Percentiles rank a stretch among this genome's conserved stretches.
Evolutionary conservation across 495 filamentous ascomycete genomes (phyloP).

Genomic region (Talaromyces proteolyticus): DNA sequence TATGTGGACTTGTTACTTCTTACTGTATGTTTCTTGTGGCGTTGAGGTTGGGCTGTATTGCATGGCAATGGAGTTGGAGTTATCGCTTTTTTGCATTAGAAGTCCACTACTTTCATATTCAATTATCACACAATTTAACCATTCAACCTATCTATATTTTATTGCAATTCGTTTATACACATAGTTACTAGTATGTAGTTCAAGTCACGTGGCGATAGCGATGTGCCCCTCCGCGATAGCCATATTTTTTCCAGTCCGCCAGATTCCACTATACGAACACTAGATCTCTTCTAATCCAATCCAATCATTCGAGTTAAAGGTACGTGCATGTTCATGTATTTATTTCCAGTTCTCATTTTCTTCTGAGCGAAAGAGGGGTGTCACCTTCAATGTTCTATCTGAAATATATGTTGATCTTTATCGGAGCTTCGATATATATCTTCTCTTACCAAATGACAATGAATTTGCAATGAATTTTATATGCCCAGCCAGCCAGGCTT

Average conservation of each 20-base stretch:
- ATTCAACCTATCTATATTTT: not conserved
- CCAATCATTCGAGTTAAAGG: no score
- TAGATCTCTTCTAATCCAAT: not conserved
- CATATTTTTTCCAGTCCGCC: not conserved
- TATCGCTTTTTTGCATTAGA: not conserved
- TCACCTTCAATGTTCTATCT: no score
- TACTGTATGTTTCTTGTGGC: conserved; percentile 6
- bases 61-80: conserved; percentile 5
- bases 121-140: no score
- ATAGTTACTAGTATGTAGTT: no score
- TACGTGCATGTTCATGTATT: not conserved
- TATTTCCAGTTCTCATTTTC: not conserved
- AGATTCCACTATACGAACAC: not conserved
- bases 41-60: not conserved
- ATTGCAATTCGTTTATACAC: no score
- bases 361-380: no score
- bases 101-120: no score
- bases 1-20: conserved; percentile 5
- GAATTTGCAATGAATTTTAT: no score
- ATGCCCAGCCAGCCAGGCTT: no score
- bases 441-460: no score
- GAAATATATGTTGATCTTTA: no score
- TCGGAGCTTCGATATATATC: no score
- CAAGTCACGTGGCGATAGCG: conserved; percentile 7
- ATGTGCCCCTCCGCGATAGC: conserved; percentile 4